Evolutionary conservation across 2,329 filamentous ascomycete genomes (phyloP), one percentile per base, ranked within the genome.

Genomic region (Fusarium subglutinans): DNA sequence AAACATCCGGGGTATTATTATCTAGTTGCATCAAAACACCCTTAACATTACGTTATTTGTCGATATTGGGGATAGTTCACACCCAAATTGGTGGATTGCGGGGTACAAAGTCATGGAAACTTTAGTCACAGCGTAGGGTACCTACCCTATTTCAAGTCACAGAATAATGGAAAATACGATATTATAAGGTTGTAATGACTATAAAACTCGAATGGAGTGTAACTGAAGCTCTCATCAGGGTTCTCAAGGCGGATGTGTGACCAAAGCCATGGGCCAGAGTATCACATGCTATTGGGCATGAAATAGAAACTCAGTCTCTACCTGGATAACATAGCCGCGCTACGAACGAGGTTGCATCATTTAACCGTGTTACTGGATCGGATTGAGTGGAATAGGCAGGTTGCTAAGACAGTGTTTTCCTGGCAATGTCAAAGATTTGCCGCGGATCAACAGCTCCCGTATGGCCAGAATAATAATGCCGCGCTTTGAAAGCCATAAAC

Each of bases 21-120:
- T 66, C 67, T 55, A 70, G 69, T 55, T 70, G 51, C 60, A 37
- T 72, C 50, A 61, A 70, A 47, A 41, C 53, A 35, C 43, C 28
- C 55, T 65, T 64, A 38, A 18, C n/a, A 56, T 51, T 70, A 65
- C 69, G 54, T 58, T 54, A 47, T 67, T 44, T 51, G 13, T 45
- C 66, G 33, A 17, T 38, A 69, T 45, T 51, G 54, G 51, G 22
- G 22, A 35, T 45, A 58, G 26, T 44, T 54, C 30, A 14, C 14
- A 20, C 13, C 51, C 17, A 28, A 69, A 24, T 43, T 68, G 24
- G 33, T 11, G 30, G 22, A 17, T 26, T 54, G 55, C 8, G 41
- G 64, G 63, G 37, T 54, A 37, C 9, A 47, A n/a, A 41, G 37
- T 69, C 57, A 69, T 11, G 1, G 8, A 69, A 63, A 44, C 33